Percentiles rank a stretch among this genome's conserved stretches.
These are phyloP conservation scores for Berkeleyomyces basicola DNA, from an alignment of 2,329 filamentous ascomycete species.

Conservation along the genomic window DNA sequence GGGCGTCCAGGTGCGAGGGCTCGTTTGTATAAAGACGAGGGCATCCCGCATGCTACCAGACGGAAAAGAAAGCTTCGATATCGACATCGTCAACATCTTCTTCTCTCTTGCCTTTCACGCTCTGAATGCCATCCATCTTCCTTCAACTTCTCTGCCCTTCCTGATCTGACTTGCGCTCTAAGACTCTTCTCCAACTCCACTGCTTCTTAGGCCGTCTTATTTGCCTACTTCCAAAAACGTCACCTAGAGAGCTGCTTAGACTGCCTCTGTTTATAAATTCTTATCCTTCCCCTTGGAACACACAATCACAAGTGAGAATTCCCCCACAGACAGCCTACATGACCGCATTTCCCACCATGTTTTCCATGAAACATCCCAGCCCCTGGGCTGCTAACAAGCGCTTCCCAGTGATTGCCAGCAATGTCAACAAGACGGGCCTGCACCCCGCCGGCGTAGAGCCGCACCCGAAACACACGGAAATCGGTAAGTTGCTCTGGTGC, in stretches of 20 bases:
- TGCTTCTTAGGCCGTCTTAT: background rate
- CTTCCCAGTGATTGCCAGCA: slow-evolving; percentile 34
- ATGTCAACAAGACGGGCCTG: slow-evolving; percentile 80
- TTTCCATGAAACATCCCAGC: background rate
- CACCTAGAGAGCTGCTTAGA: background rate
- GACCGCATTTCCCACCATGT: background rate
- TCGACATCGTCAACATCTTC: slow-evolving; percentile 1
- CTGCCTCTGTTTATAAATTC: background rate
- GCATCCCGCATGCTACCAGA: background rate
- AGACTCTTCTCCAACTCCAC: background rate
- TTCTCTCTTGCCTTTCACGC: background rate
- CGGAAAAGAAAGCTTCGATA: background rate
- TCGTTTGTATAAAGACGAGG: slow-evolving; percentile 11
- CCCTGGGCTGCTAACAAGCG: slow-evolving; percentile 7
- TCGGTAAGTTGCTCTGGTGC: slow-evolving; percentile 35
- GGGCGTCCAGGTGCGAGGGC: background rate
- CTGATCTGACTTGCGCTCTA: background rate
- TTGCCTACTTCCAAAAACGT: background rate
- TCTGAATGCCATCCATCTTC: background rate
- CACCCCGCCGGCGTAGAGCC: slow-evolving; percentile 87
- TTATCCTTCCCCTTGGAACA: background rate
- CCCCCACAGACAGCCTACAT: background rate
- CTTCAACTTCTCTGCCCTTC: background rate
- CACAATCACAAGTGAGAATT: background rate
- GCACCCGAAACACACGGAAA: slow-evolving; percentile 76